Base-by-base conservation (phyloP, 176 grass and related monocot species). In the Eremochloa ophiuroides region DNA sequence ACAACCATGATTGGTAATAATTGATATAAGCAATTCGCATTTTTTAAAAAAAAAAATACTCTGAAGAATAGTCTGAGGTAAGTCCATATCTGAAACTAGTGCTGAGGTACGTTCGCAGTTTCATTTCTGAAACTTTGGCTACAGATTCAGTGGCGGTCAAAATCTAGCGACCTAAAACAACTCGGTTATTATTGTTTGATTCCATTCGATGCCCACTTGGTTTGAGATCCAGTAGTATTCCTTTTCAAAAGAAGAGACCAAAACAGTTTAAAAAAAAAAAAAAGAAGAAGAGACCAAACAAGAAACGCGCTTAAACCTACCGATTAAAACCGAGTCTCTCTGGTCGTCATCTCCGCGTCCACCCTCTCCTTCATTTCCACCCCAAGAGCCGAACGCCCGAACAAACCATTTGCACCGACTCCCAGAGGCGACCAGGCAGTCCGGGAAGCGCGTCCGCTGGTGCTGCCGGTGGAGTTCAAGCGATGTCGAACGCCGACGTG, bases 401-500 rank as follows among this genome's bases (percentile, higher is more conserved):
- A 59, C 27, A 27, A n/a, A 56, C 20, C 53, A 31, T 15, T 12
- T 42, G 51, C 14, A 46, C 16, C n/a, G 63, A 71, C 79, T 28
- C 65, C 53, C 30, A 65, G 62, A 38, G 12, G 26, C 43, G 85
- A 66, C 26, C 18, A 16, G 22, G 39, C 48, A 56, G 28, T 7
- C 69, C 35, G 15, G 15, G 83, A 65, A 80, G 68, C 56, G 17
- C 20, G 27, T 75, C 58, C n/a, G 38, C 23, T 6, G 14, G 5
- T 31, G 0, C 8, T 28, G 11, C 1, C 29, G 53, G 39, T 22
- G 2, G 7, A n/a, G n/a, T n/a, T 3, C 71, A 13, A 31, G 80
- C 73, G 68, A 92, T 92, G 90, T 79, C 86, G 30, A 56, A 88
- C 90, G 48, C 79, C 43, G 90, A 92, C 74, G 86, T 88, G 41